Conservation (phyloP, 345 rosid genomes). For the Salix dunnii region DNA sequence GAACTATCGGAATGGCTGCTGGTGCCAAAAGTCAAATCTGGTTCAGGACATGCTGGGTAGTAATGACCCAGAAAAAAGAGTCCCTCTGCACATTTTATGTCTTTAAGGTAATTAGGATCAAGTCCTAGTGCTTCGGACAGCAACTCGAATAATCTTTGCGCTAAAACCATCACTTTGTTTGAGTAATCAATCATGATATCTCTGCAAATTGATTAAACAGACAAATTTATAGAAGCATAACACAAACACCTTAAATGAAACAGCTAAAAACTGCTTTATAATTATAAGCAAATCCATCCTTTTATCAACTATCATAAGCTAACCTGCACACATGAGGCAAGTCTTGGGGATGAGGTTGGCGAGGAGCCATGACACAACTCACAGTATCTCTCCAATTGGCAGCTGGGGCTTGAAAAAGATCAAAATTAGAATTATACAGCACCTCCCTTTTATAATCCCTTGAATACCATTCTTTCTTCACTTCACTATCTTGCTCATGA, state of each 20-base stretch:
- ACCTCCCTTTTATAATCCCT: constrained; percentile 1
- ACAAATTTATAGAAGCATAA: too few species aligned
- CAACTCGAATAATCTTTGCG: not conserved
- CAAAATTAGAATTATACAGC: constrained; percentile 1
- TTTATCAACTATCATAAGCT: not conserved
- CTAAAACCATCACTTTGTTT: not conserved
- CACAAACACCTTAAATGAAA: too few species aligned
- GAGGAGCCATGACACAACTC: not conserved
- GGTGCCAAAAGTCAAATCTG: constrained; percentile 9
- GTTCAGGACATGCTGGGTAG: constrained; percentile 8
- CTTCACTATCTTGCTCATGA: constrained; percentile 4
- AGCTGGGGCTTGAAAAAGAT: not conserved
- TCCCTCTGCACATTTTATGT: not conserved
- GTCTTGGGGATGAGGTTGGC: constrained; percentile 6
- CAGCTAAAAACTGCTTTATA: too few species aligned
- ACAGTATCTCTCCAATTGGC: constrained; percentile 18
- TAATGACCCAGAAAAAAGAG: not conserved
- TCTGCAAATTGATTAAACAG: not conserved
- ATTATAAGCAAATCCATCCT: too few species aligned
- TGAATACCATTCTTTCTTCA: constrained; percentile 3
- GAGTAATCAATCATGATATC: not conserved
- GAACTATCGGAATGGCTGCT: not conserved
- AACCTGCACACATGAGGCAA: constrained; percentile 14
- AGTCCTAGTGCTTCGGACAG: constrained; percentile 10
- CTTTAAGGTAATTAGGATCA: not conserved